Conservation (phyloP, 2,329 filamentous ascomycete genomes). For the Diaporthe longicolla region DNA sequence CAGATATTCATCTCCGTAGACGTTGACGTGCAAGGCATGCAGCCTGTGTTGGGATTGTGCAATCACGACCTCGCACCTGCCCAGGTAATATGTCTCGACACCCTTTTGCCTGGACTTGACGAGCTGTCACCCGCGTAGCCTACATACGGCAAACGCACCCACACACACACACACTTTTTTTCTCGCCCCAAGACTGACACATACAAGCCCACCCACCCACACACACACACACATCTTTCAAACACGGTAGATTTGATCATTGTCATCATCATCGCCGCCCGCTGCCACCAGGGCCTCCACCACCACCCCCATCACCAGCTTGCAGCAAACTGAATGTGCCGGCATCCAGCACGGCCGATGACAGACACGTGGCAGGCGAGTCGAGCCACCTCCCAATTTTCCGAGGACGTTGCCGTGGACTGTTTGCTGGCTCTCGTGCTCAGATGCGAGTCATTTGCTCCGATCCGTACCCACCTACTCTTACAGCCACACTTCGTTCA, state of each 20-base stretch:
- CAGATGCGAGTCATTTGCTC: conserved; percentile 37
- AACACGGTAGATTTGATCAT: not conserved
- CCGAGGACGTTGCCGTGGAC: conserved; percentile 17
- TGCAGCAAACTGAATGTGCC: conserved; percentile 28
- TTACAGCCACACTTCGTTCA: conserved; percentile 30
- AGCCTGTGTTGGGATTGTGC: conserved; percentile 5
- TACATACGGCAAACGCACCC: not conserved
- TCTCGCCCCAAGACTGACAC: not conserved
- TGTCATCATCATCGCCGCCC: conserved; percentile 4
- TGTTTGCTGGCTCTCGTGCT: conserved; percentile 16
- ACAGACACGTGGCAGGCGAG: conserved; percentile 26
- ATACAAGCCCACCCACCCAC: not conserved
- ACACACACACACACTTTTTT: not conserved
- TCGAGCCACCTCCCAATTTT: conserved; percentile 32
- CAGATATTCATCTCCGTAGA: not conserved
- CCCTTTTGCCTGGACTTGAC: conserved; percentile 2
- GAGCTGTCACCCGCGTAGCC: conserved; percentile 15
- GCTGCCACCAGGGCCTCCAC: not conserved
- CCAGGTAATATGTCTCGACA: conserved; percentile 2
- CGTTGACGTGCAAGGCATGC: not conserved
- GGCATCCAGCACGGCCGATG: conserved; percentile 31
- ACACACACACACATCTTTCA: not conserved
- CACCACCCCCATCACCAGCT: not conserved
- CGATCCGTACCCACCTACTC: conserved; percentile 21
- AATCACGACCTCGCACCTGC: conserved; percentile 3